Evolutionary conservation across 148 eudicot genomes (phyloP).

Genomic region (Talinum fruticosum): DNA sequence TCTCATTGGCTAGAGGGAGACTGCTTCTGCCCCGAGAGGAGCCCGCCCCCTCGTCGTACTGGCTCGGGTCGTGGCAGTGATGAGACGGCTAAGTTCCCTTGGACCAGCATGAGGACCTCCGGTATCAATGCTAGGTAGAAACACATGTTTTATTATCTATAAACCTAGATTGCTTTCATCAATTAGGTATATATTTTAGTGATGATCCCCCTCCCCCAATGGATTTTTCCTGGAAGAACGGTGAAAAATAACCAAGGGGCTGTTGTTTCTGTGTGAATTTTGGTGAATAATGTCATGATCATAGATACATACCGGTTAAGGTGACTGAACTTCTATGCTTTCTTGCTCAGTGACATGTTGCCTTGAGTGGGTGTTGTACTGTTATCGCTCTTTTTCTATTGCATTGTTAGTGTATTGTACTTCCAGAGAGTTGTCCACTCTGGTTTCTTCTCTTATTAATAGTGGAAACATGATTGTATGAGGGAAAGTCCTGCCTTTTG

Average conservation of each 20-base stretch:
- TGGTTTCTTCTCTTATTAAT: background rate
- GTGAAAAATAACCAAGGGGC: too few species aligned
- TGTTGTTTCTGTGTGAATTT: background rate
- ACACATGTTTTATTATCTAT: background rate
- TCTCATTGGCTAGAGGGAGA: conserved; percentile 80
- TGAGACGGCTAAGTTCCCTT: conserved; percentile 57
- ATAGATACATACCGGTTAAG: background rate
- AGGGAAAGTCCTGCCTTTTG: background rate
- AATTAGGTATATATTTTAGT: background rate
- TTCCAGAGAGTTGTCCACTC: background rate
- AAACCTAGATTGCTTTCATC: background rate
- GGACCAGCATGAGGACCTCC: conserved; percentile 61
- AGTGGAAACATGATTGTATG: background rate
- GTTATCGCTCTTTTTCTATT: too few species aligned
- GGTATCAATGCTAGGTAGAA: conserved; percentile 46
- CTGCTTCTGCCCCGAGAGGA: conserved; percentile 16
- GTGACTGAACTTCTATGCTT: background rate
- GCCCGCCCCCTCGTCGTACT: conserved; percentile 8
- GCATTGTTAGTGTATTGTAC: too few species aligned
- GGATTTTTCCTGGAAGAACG: too few species aligned
- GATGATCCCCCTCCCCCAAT: too few species aligned
- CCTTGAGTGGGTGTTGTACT: background rate
- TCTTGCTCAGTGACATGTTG: background rate
- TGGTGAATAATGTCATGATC: background rate
- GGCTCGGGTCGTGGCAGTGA: conserved; percentile 5